Evolutionary conservation across 2,329 filamentous ascomycete species (phyloP), one percentile per base, ranked within the genome.

Genomic region (Verticillium nonalfalfae): DNA sequence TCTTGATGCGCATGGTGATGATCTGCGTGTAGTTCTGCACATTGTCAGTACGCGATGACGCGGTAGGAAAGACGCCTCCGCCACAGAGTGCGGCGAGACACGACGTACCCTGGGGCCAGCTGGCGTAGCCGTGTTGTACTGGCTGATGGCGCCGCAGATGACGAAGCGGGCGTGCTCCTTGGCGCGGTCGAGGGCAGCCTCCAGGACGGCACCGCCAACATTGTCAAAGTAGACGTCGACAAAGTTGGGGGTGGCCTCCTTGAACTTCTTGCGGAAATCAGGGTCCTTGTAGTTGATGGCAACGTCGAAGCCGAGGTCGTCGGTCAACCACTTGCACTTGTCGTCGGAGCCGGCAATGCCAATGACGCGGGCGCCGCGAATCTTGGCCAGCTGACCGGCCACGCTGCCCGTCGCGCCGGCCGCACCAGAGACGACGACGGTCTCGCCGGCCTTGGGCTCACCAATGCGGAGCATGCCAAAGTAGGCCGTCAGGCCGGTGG

Each of bases 361-460:
- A 26, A 89, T 73, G 13, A 91, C 85, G 2, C 79, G 67, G 57
- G 76, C 75, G 13, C 88, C 90, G 73, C 86, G 85, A 59, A 91
- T 75, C 78, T 91, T 92, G 18, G 89, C 89, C 66, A 93, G 91
- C 75, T 94, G 90, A 0, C 89, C 90, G 0, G 85, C 90, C 1
- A 93, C 84, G 69, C 84, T 89, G 1, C 90, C 90, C 0, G 90
- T 93, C 0, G 90, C 90, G 2, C 90, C 90, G 0, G 90, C 90
- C 1, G 90, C 90, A 7, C 89, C 90, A 9, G 86, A 90, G 0
- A 94, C 88, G 7, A 93, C 89, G 1, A 94, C 90, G 4, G 89
- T 86, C 65, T 93, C 89, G 4, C 89, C 89, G 2, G 82, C 73
- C 72, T 88, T 85, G 50, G 89, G 84, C 60, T 88, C 77, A 2